phyloP scores from a whole-genome alignment of 306 rosid genomes.

The Albizia julibrissin region DNA sequence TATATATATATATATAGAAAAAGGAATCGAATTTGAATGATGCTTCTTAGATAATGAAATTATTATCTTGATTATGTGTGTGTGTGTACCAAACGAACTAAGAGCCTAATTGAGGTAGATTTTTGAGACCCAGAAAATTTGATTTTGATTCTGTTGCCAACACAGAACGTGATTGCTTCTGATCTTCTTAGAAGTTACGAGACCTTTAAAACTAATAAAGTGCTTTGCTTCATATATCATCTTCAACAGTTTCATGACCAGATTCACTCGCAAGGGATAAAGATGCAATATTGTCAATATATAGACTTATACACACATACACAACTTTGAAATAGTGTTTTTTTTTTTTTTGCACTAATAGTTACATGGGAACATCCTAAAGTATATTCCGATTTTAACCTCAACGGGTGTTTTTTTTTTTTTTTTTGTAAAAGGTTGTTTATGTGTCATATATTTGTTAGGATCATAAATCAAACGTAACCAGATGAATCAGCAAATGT shows the following conservation, averaged over 20 bases:
- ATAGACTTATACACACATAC: not conserved
- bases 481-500: not conserved
- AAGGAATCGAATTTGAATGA: constrained; percentile 1
- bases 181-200: not conserved
- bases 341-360: not conserved
- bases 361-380: not conserved
- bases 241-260: not conserved
- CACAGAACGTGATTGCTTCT: not conserved
- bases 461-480: not conserved
- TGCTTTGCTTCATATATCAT: not conserved
- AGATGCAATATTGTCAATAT: not conserved
- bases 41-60: not conserved
- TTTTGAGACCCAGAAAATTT: not conserved
- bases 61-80: not conserved
- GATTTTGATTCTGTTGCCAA: not conserved
- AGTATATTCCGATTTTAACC: not conserved
- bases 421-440: not conserved
- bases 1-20: not conserved
- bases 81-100: not conserved
- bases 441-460: not conserved
- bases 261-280: not conserved
- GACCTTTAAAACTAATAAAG: not conserved
- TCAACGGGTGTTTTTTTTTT: not conserved
- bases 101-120: not conserved
- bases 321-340: not conserved